Evolutionary conservation across 306 rosid species (phyloP), one percentile per base, ranked within the genome.

Genomic region (Cicer chorassanicum): DNA sequence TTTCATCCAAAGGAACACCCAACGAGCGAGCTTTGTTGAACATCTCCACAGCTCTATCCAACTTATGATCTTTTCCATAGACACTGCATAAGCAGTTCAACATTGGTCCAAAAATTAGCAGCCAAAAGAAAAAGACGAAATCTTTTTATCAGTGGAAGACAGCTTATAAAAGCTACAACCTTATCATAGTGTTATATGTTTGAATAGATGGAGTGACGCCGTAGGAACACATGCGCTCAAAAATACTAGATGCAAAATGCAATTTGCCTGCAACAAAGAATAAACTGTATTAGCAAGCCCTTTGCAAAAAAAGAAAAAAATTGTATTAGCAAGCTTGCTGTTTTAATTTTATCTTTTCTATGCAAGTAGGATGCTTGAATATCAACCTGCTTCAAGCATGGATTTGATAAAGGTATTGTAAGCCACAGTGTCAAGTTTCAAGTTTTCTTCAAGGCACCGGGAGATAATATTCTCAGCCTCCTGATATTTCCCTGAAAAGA

Each of bases 341-440:
- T 29, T 39, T 29, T 42, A 51, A 42, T 60, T 75, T 65, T 69
- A 57, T 7, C 65, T 12, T 12, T 61, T 19, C 7, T 76, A 68
- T 67, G 62, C 16, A 77, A 38, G 56, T 56, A 71, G 60, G 81
- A 56, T 60, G 49, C 65, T 81, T 56, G 50, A 65, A 65, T 40
- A 73, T 39, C 18, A 68, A 93, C 98, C 98, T 87, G 96, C 89
- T 84, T 71, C 86, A 72, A 91, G 92, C 98, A 89, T 89, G 76
- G 98, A 92, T 79, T 93, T 93, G 82, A 93, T 91, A 63, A 93
- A 93, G 75, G 96, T 88, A 78, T 91, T 93, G 85, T 87, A 91
- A 51, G 98, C 98, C 80, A 93, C 98, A 8, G 93, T 87, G 79
- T 93, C 98, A n/a, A 93, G 96, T 76, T 88, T 92, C 68, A 65